These are phyloP conservation scores for Zea luxurians DNA, from an alignment of 176 grass and related monocot species.

Conservation along the genomic window DNA sequence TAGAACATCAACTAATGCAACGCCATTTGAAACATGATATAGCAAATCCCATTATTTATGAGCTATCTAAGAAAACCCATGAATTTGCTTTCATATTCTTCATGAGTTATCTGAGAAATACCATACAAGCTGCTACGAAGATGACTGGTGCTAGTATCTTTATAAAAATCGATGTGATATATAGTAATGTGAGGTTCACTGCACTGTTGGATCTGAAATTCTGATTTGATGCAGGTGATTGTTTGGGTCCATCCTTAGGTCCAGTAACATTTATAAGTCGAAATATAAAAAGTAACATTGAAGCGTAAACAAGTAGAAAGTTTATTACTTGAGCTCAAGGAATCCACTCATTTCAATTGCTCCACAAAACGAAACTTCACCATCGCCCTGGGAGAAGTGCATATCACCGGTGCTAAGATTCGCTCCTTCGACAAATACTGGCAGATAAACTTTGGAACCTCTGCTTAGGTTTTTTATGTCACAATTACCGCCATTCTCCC, in stretches of 20 bases:
- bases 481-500: slow-evolving; percentile 93
- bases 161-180: not conserved
- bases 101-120: not conserved
- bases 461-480: slow-evolving; percentile 94
- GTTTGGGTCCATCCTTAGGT: not conserved
- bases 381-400: slow-evolving; percentile 94
- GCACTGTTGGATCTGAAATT: slow-evolving; percentile 7
- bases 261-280: not conserved
- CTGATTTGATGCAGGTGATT: not conserved
- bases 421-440: slow-evolving; percentile 88
- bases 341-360: slow-evolving; percentile 99
- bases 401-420: slow-evolving; percentile 90
- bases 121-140: not conserved
- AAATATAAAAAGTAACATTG: slow-evolving; percentile 18
- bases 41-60: not conserved
- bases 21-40: not conserved
- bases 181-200: slow-evolving; percentile 8
- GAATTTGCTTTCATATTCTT: slow-evolving; percentile 1
- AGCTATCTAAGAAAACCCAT: not conserved
- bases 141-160: slow-evolving; percentile 16
- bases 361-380: slow-evolving; percentile 92
- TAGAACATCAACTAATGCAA: not conserved
- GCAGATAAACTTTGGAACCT: slow-evolving; percentile 94
- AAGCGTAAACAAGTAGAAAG: slow-evolving; percentile 28
- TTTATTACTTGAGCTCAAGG: slow-evolving; percentile 89